Base-by-base conservation (phyloP, 208 protist genomes). In the Blechomonas ayalai region DNA sequence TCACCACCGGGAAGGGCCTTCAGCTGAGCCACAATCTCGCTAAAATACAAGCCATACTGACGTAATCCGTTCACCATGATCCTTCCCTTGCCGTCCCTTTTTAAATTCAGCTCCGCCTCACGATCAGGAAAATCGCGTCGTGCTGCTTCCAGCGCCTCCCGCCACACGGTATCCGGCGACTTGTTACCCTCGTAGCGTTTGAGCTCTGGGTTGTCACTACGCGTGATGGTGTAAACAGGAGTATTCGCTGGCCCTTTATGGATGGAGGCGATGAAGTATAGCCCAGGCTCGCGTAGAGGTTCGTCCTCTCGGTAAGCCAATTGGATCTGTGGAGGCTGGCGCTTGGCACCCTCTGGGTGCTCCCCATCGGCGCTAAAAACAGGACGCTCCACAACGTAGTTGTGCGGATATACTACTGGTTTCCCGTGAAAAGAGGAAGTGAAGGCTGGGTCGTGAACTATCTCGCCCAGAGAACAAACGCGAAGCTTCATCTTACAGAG, bases 131-230 rank as follows among this genome's bases (percentile, higher is more conserved):
- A 91, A 49, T 91, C 82, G 16, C 15, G 31, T 20, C 37, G 38
- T 0, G 69, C 78, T 4, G 60, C 77, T 18, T 65, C 60, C 0
- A 81, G 37, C 5, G 82, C 82, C 34, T 36, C 34, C 6, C 68
- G 67, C 74, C 77, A 87, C 19, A 60, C 65, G n/a, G 31, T 55
- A 13, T 52, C 70, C 26, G 56, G 38, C 8, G 42, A 33, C 29
- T 55, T 53, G 45, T 41, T 38, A 36, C 59, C 51, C 7, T 18
- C 39, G 51, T 87, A 83, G 18, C 15, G 25, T 29, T 73, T 67
- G 19, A 35, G 33, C 1, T 49, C 50, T n/a, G 68, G 62, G 15
- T 52, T 50, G 54, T 91, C 82, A 58, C 78, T 88, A 35, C 82
- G 77, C 2, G 39, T 60, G 2, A 91, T 37, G 29, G 59, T 53